Evolutionary conservation across 345 rosid species (phyloP).

Genomic region (Raphanus raphanistrum): DNA sequence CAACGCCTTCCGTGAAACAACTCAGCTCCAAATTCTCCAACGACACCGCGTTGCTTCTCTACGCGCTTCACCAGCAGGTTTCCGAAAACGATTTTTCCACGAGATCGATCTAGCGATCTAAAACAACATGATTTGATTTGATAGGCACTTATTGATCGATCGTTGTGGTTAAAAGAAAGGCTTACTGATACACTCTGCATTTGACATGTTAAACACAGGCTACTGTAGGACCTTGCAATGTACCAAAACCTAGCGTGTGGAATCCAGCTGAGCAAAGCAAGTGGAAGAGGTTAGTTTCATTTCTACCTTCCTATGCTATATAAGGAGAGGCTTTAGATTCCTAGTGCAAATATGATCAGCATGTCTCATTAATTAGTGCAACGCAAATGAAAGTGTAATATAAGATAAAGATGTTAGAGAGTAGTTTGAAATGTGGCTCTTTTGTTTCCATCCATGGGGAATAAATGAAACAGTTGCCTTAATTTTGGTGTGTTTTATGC

Average conservation of each 20-base stretch:
- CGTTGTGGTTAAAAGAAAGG: not conserved
- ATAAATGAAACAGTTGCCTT: not conserved
- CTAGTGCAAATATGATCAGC: not conserved
- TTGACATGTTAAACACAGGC: slow-evolving; percentile 56
- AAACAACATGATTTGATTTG: not conserved
- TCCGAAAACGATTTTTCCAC: not conserved
- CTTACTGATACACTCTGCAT: not conserved
- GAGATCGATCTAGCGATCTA: slow-evolving; percentile 1
- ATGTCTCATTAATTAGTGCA: not conserved
- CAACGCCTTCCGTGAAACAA: slow-evolving; percentile 42
- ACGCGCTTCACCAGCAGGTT: slow-evolving; percentile 82
- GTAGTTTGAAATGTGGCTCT: not conserved
- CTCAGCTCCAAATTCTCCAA: slow-evolving; percentile 65
- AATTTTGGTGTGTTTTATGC: too few relatives aligned
- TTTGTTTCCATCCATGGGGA: not conserved
- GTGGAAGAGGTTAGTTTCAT: slow-evolving; percentile 75
- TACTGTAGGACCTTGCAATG: slow-evolving; percentile 74
- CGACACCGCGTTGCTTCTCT: slow-evolving; percentile 78
- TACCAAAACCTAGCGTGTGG: slow-evolving; percentile 86
- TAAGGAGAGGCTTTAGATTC: not conserved
- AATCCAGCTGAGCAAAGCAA: slow-evolving; percentile 82
- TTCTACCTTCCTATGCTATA: not conserved
- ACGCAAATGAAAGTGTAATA: not conserved
- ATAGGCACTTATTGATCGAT: not conserved
- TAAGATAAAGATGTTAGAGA: not conserved